These are phyloP conservation scores for Sesbania bispinosa DNA, from an alignment of 306 rosid species.

Conservation along the genomic window DNA sequence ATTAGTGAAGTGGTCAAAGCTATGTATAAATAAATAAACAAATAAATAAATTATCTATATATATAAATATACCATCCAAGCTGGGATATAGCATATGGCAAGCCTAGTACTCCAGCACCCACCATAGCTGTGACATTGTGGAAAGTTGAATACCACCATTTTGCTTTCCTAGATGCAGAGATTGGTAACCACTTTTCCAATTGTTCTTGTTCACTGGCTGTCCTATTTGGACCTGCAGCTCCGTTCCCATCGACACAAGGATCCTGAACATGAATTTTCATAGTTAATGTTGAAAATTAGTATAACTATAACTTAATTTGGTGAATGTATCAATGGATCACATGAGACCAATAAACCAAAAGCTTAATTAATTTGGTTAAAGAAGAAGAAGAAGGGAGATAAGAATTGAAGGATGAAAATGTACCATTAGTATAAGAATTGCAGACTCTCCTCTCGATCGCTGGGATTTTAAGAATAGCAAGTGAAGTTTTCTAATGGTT, in stretches of 20 bases:
- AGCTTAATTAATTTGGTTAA: too few species aligned
- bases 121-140: constrained; percentile 56
- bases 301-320: too few species aligned
- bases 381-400: too few species aligned
- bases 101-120: constrained; percentile 41
- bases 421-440: neutral
- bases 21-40: too few species aligned
- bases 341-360: neutral
- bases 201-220: neutral
- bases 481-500: neutral
- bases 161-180: constrained; percentile 27
- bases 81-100: constrained; percentile 41
- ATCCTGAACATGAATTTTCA: neutral
- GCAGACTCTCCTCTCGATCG: neutral
- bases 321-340: neutral
- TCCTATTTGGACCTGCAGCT: neutral
- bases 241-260: neutral
- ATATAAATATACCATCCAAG: constrained; percentile 35
- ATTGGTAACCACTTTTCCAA: constrained; percentile 28
- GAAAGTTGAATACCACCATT: constrained; percentile 49
- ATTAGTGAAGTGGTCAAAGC: neutral
- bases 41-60: neutral
- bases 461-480: too few species aligned
- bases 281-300: neutral
- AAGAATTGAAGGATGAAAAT: neutral